Percentiles rank a stretch among this genome's conserved stretches.
phyloP scores from a whole-genome alignment of 495 filamentous ascomycete species.

The Glutinoglossum americanum region DNA sequence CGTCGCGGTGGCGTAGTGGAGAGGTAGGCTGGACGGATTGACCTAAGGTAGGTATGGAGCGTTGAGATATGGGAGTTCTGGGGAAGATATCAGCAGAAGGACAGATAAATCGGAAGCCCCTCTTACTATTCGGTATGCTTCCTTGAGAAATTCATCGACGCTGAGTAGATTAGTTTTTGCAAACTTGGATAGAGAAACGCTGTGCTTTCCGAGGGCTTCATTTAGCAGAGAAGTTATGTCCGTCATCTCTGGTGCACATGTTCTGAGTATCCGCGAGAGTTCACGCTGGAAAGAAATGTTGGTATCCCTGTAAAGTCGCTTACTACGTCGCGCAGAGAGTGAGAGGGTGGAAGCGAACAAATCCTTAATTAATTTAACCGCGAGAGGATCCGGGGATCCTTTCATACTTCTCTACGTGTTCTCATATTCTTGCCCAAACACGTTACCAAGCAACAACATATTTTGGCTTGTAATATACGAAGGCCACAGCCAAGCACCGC shows the following conservation, averaged over 20 bases:
- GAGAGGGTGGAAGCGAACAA: too few relatives aligned
- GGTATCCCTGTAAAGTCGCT: too few relatives aligned
- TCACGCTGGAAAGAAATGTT: not conserved
- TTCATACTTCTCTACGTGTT: too few relatives aligned
- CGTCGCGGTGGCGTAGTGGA: constrained; percentile 33
- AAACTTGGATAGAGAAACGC: constrained; percentile 23
- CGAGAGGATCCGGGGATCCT: too few relatives aligned
- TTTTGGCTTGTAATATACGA: too few relatives aligned
- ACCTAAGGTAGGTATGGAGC: constrained; percentile 53
- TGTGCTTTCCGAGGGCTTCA: constrained; percentile 37
- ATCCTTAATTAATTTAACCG: too few relatives aligned
- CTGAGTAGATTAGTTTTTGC: constrained; percentile 22
- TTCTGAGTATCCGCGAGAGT: not conserved
- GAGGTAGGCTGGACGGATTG: constrained; percentile 78
- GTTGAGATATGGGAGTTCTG: constrained; percentile 72
- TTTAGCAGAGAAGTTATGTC: constrained; percentile 55
- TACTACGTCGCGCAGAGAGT: too few relatives aligned
- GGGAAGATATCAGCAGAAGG: not conserved
- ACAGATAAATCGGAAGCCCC: not conserved
- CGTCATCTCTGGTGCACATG: constrained; percentile 23
- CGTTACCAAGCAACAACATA: too few relatives aligned
- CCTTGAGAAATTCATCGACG: constrained; percentile 79
- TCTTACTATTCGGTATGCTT: constrained; percentile 80
- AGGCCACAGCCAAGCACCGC: too few relatives aligned
- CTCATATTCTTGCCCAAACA: too few relatives aligned